Evolutionary conservation across 306 rosid species (phyloP).

Genomic region (Cicer cuneatum): DNA sequence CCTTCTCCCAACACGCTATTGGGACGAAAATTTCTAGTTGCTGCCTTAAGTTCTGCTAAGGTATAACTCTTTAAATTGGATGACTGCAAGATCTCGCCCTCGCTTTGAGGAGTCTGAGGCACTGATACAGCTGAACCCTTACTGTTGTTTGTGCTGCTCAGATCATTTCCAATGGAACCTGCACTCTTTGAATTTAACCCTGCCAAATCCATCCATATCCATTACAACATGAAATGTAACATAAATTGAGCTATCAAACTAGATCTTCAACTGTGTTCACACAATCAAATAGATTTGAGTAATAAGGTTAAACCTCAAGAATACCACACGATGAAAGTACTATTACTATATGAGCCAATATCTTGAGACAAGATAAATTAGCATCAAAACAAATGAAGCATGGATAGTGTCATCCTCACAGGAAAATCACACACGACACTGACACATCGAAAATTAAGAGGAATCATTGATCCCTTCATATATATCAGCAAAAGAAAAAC

Average conservation of each 20-base stretch:
- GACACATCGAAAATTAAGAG: no score
- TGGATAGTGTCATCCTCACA: no score
- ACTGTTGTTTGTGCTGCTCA: slow-evolving; percentile 43
- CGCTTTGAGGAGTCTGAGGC: slow-evolving; percentile 64
- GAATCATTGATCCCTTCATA: no score
- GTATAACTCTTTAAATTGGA: slow-evolving; percentile 65
- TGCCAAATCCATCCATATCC: slow-evolving; percentile 36
- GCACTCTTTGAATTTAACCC: slow-evolving; percentile 56
- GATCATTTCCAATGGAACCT: slow-evolving; percentile 49
- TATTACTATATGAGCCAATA: neutral
- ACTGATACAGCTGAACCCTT: slow-evolving; percentile 51
- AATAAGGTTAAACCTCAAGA: neutral
- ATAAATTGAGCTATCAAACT: slow-evolving; percentile 36
- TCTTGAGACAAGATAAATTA: neutral
- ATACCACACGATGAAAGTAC: neutral
- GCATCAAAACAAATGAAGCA: neutral
- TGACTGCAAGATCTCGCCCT: slow-evolving; percentile 68
- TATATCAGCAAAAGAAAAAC: no score
- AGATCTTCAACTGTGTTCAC: slow-evolving; percentile 35
- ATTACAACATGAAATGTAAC: slow-evolving; percentile 23
- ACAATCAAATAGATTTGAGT: neutral
- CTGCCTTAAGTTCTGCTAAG: slow-evolving; percentile 57
- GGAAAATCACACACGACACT: no score
- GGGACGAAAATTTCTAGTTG: slow-evolving; percentile 76
- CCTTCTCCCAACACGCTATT: slow-evolving; percentile 73